Evolutionary conservation across 1,284 basidiomycete genomes (phyloP).

Genomic region (Fomitopsis schrenkii): DNA sequence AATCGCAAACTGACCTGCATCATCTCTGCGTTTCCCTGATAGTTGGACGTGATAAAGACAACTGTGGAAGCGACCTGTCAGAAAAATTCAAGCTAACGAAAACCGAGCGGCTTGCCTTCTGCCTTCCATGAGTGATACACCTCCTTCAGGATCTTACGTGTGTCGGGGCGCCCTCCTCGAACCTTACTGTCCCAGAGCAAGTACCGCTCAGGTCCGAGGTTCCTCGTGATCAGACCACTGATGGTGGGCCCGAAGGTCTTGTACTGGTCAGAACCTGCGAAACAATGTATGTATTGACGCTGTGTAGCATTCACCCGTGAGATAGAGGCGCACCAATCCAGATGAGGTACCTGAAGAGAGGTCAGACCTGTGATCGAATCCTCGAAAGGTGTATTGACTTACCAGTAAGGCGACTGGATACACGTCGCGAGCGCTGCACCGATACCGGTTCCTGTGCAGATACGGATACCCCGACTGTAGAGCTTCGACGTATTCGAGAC

Average conservation of each 20-base stretch:
- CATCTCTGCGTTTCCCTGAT: slow-evolving; percentile 66
- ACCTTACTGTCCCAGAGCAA: slow-evolving; percentile 71
- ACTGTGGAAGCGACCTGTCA: slow-evolving; percentile 34
- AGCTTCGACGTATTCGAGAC: slow-evolving; percentile 74
- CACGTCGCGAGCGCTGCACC: slow-evolving; percentile 74
- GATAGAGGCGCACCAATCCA: slow-evolving; percentile 55
- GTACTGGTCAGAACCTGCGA: slow-evolving; percentile 65
- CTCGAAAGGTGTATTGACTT: slow-evolving; percentile 20
- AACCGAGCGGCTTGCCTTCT: slow-evolving; percentile 46
- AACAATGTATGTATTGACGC: slow-evolving; percentile 2
- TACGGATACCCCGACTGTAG: slow-evolving; percentile 71
- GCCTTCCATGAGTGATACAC: slow-evolving; percentile 62
- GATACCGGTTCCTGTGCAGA: slow-evolving; percentile 76
- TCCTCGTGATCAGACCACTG: slow-evolving; percentile 58
- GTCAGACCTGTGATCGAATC: not conserved
- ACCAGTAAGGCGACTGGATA: slow-evolving; percentile 68
- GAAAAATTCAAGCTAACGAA: not conserved
- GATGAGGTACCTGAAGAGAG: slow-evolving; percentile 58
- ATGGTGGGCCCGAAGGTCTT: slow-evolving; percentile 78
- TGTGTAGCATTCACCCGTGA: not conserved
- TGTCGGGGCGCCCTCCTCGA: slow-evolving; percentile 68
- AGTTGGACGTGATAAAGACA: slow-evolving; percentile 77
- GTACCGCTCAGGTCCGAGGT: slow-evolving; percentile 64
- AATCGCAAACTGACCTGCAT: slow-evolving; percentile 39
- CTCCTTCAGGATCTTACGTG: slow-evolving; percentile 71